phyloP scores from a whole-genome alignment of 1,284 basidiomycete species.

The Puccinia triticina region DNA sequence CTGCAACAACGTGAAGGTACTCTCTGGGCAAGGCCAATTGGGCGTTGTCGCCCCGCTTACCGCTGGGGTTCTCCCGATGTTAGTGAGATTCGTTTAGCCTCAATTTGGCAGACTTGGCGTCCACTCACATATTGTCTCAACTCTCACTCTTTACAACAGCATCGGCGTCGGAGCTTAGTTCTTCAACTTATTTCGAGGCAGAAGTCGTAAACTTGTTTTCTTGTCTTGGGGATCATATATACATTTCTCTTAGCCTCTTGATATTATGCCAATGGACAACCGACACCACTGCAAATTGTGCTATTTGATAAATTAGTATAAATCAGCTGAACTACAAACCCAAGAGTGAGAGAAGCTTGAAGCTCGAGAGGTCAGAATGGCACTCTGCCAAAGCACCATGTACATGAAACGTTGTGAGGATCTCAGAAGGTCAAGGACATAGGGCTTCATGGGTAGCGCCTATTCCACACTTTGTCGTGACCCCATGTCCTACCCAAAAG shows the following conservation, averaged over 20 bases:
- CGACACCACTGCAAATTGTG: neutral
- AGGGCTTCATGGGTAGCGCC: no score
- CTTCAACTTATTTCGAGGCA: neutral
- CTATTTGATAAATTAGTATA: neutral
- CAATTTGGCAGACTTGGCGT: neutral
- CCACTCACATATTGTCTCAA: neutral
- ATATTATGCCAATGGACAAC: slow-evolving; percentile 21
- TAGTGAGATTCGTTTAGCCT: neutral
- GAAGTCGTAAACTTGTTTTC: neutral
- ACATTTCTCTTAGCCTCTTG: neutral
- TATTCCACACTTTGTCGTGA: no score
- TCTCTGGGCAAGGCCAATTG: no score
- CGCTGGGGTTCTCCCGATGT: no score
- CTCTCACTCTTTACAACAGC: neutral
- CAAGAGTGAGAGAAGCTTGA: neutral
- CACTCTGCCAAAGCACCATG: neutral
- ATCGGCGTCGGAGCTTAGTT: neutral
- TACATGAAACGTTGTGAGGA: neutral
- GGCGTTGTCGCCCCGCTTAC: no score
- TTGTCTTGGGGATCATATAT: neutral
- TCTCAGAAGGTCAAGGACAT: neutral
- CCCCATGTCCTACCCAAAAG: no score
- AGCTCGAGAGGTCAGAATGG: neutral
- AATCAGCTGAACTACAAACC: neutral
- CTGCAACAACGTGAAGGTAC: neutral